A percentile compares a stretch with the other conserved stretches of the same genome.
phyloP scores from a whole-genome alignment of 331 rosid genomes.

The Acacia pycnantha region DNA sequence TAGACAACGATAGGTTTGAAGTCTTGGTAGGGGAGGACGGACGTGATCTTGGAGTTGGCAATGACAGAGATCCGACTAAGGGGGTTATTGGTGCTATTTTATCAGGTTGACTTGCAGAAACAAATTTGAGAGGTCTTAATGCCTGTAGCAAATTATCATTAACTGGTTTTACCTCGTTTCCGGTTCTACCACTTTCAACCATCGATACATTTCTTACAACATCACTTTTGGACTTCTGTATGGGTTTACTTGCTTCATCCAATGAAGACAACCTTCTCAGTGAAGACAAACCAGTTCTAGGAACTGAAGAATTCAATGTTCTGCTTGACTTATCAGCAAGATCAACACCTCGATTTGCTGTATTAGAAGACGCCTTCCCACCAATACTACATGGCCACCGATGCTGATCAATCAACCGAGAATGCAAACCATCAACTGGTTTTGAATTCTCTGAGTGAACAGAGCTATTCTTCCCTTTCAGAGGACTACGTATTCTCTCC shows the following conservation, averaged over 20 bases:
- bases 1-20: conserved; percentile 35
- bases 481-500: conserved; percentile 91
- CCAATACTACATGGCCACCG: conserved; percentile 89
- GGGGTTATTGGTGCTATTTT: conserved; percentile 37
- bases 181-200: conserved; percentile 46
- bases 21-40: conserved; percentile 65
- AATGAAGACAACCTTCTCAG: conserved; percentile 53
- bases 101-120: conserved; percentile 44
- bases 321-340: conserved; percentile 48
- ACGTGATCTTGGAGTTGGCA: conserved; percentile 44
- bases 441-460: conserved; percentile 89
- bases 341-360: conserved; percentile 53
- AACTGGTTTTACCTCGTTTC: conserved; percentile 42
- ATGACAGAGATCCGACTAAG: conserved; percentile 55
- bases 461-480: conserved; percentile 62
- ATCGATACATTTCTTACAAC: conserved; percentile 36
- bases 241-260: conserved; percentile 42
- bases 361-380: conserved; percentile 66
- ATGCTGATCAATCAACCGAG: conserved; percentile 77
- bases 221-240: conserved; percentile 56
- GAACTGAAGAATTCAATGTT: conserved; percentile 36
- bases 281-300: conserved; percentile 34
- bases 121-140: conserved; percentile 50
- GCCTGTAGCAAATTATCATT: conserved; percentile 48
- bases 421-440: conserved; percentile 69